Percentiles rank a stretch among this genome's conserved stretches.
Evolutionary conservation across 441 rosid genomes (phyloP).

Genomic region (Pelargonium cotyledonis): DNA sequence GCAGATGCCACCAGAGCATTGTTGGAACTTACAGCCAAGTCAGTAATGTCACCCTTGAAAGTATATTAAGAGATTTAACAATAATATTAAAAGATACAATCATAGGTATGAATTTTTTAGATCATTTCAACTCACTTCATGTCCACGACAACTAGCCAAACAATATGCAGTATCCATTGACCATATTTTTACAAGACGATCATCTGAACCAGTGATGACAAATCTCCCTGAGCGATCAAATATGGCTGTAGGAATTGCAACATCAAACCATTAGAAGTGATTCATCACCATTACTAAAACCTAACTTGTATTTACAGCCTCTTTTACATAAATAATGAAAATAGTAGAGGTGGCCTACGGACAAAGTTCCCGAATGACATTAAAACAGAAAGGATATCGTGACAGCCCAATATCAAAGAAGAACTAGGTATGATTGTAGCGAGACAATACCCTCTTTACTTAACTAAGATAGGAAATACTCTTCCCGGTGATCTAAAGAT

Average conservation of each 20-base stretch:
- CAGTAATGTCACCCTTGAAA: conserved; percentile 95
- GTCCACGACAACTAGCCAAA: conserved; percentile 98
- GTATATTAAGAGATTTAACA: conserved; percentile 16
- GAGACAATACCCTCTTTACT: too few relatives aligned
- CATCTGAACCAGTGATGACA: conserved; percentile 97
- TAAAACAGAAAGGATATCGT: too few relatives aligned
- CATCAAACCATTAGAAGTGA: conserved; percentile 23
- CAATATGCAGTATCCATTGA: conserved; percentile 99
- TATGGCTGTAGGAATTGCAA: conserved; percentile 53
- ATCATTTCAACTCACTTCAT: conserved; percentile 67
- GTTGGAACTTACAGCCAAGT: conserved; percentile 95
- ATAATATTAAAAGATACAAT: conserved; percentile 15
- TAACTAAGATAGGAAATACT: too few relatives aligned
- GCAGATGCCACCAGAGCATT: conserved; percentile 90
- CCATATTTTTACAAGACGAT: conserved; percentile 98
- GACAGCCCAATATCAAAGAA: too few relatives aligned
- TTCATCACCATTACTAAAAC: not conserved
- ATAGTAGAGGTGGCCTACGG: too few relatives aligned
- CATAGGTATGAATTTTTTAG: conserved; percentile 18
- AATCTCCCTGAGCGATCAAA: conserved; percentile 95
- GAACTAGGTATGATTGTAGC: too few relatives aligned
- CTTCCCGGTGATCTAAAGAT: too few relatives aligned
- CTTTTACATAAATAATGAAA: not conserved
- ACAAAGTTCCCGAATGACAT: too few relatives aligned
- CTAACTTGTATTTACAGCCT: not conserved